These are phyloP conservation scores for Wickerhamiella kurtzmanii DNA, from an alignment of 805 yeast genomes.

Conservation along the genomic window DNA sequence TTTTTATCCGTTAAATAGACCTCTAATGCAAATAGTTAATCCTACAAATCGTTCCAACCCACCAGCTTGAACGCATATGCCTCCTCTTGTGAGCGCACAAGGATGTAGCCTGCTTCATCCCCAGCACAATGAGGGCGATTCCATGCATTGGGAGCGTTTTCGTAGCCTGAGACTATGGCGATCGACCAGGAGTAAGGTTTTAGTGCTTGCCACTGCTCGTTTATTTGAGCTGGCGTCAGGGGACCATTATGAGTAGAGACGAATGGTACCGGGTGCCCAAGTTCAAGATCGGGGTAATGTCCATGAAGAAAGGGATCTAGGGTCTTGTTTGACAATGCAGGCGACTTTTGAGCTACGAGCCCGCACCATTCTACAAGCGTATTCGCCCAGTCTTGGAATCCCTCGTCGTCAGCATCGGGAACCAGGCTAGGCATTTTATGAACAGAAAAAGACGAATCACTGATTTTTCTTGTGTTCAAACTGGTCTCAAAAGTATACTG, in stretches of 20 bases:
- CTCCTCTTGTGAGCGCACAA: slow-evolving; percentile 1
- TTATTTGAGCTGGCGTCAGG: not conserved
- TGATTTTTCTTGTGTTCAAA: not conserved
- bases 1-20: not conserved
- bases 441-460: not conserved
- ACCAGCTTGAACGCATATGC: not conserved
- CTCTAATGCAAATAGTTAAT: too few species aligned
- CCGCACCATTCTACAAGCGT: slow-evolving; percentile 16
- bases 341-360: slow-evolving; percentile 6
- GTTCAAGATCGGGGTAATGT: slow-evolving; percentile 2
- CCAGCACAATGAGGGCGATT: not conserved
- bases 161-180: slow-evolving; percentile 10
- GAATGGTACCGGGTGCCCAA: not conserved
- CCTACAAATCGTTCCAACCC: not conserved
- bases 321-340: slow-evolving; percentile 3
- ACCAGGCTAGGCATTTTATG: slow-evolving; percentile 2
- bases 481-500: slow-evolving; percentile 1
- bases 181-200: slow-evolving; percentile 5
- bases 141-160: slow-evolving; percentile 5
- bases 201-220: slow-evolving; percentile 2
- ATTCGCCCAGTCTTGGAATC: slow-evolving; percentile 16
- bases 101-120: slow-evolving; percentile 7
- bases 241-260: slow-evolving; percentile 1
- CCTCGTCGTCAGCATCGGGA: slow-evolving; percentile 2
- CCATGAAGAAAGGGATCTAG: slow-evolving; percentile 9